Evolutionary conservation across 768 basidiomycete species (phyloP), one percentile per base, ranked within the genome.

Genomic region (Tephrocybe sp.): DNA sequence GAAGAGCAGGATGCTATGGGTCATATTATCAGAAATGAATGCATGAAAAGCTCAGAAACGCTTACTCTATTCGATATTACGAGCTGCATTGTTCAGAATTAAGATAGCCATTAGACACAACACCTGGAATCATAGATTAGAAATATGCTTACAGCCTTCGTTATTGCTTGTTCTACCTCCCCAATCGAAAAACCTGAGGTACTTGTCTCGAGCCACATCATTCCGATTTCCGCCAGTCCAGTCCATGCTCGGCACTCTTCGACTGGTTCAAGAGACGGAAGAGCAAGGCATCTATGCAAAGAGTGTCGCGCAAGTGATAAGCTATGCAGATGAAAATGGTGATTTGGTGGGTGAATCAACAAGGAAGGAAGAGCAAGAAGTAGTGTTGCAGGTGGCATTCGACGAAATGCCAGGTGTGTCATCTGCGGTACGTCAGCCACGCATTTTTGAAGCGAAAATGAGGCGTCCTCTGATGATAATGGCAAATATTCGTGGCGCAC

Each of bases 221-320:
- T 73, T 3, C 87, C 88, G 1, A 87, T 59, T 64, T 91, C 89
- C 0, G 82, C 87, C 0, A 90, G 57, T 9, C 78, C 77, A 0
- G 82, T 82, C 81, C 84, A 89, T 1, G 86, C 86, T 7, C 82
- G 71, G 60, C 86, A 89, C 58, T 89, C 87, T 8, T 83, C 63
- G 45, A 78, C 76, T 5, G 76, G 74, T 5, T 81, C 76, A 1
- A 89, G 69, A 11, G 73, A 70, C 2, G 72, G 68, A 0, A 82
- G 55, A 0, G 67, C 57, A 11, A 88, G 71, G 62, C 84, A 87
- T 56, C 72, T 76, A 39, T 78, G 67, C 9, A 89, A 61, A 0
- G 88, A 80, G 39, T 72, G 63, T 1, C 82, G 62, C 0, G 87
- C 83, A 4, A 87, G 57, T 19, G 70, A 72, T 1, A 89, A 70